Conservation (phyloP, 73 alveolate genomes). For the Uronychia setigera region DNA sequence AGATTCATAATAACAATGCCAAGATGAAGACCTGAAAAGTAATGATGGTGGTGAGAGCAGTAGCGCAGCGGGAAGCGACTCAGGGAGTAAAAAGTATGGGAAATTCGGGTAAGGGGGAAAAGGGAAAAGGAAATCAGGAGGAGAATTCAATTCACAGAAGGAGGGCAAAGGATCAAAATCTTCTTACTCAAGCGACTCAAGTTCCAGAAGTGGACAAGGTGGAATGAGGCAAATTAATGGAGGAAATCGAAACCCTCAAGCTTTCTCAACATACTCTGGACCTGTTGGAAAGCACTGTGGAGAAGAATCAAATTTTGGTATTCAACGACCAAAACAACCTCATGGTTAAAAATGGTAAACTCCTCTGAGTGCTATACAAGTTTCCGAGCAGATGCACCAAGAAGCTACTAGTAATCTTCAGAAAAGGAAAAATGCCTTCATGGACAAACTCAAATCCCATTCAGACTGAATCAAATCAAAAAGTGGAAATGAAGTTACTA, state of each 20-base stretch:
- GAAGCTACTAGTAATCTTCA: not conserved
- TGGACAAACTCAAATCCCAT: not conserved
- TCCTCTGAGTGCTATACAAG: not conserved
- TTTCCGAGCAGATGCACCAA: not conserved
- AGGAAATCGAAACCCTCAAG: too few species aligned
- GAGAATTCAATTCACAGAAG: not conserved
- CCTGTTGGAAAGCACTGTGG: not conserved
- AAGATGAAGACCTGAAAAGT: too few species aligned
- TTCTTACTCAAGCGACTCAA: not conserved
- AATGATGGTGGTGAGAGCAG: not conserved
- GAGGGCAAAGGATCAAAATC: not conserved
- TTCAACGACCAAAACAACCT: not conserved
- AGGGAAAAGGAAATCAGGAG: not conserved
- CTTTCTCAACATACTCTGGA: too few species aligned
- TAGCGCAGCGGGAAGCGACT: not conserved
- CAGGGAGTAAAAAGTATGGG: not conserved
- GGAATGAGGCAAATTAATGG: too few species aligned
- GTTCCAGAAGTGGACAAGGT: not conserved
- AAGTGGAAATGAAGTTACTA: not conserved
- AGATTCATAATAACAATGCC: not conserved
- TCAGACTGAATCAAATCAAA: not conserved
- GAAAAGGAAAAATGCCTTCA: constrained; percentile 21
- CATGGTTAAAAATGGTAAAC: not conserved
- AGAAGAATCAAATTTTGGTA: not conserved
- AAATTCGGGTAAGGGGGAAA: not conserved